Conservation (phyloP, 148 eudicot genomes). For the Salicornia ramosissima region DNA sequence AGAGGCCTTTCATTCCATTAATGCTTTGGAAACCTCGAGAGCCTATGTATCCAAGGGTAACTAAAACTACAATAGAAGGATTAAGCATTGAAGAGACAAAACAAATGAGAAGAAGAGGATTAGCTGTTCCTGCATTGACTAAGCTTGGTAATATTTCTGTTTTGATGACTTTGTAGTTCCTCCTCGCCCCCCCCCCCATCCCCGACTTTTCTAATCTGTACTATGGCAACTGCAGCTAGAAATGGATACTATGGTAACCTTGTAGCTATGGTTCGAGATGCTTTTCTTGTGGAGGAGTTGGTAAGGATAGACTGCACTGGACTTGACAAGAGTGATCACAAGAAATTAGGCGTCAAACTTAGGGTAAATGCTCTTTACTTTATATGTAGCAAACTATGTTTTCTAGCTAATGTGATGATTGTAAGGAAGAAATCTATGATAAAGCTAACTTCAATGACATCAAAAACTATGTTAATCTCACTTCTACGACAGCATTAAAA, state of each 20-base stretch:
- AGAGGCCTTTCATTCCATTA: conserved; percentile 73
- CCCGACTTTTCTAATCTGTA: conserved; percentile 18
- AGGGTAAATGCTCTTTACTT: conserved; percentile 45
- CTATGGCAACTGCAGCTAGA: conserved; percentile 51
- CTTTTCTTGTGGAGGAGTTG: conserved; percentile 72
- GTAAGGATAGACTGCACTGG: conserved; percentile 85
- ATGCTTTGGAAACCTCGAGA: conserved; percentile 98
- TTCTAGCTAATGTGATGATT: not conserved
- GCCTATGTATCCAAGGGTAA: conserved; percentile 82
- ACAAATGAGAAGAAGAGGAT: conserved; percentile 67
- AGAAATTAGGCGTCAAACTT: conserved; percentile 81
- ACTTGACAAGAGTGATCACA: conserved; percentile 76
- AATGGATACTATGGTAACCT: conserved; percentile 91
- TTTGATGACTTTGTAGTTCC: not conserved
- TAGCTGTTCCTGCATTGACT: conserved; percentile 69
- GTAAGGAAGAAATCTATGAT: too few species aligned
- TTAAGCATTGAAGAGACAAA: conserved; percentile 92
- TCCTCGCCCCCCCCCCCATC: not conserved
- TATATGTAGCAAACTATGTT: not conserved
- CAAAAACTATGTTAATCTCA: not conserved
- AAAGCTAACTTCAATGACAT: not conserved
- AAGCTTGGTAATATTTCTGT: conserved; percentile 52
- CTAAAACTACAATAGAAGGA: conserved; percentile 84
- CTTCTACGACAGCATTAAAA: not conserved
- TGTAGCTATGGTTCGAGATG: conserved; percentile 91